Conservation (phyloP, 139 green algal genomes). For the Asterochloris erici region DNA sequence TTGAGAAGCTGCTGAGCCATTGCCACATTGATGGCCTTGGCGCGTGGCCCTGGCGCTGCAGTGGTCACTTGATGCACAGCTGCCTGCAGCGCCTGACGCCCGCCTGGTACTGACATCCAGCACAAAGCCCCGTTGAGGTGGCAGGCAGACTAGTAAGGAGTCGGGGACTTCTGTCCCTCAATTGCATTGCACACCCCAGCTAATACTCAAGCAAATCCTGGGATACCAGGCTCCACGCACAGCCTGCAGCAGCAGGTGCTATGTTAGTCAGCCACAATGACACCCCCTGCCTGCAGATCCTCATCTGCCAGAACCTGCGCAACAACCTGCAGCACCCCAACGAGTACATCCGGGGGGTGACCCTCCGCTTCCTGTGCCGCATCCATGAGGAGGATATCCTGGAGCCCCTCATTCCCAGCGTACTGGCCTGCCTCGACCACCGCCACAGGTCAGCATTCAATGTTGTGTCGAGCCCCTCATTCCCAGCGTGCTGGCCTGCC, state of each 20-base stretch:
- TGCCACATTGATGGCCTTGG: too few relatives aligned
- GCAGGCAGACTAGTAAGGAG: too few relatives aligned
- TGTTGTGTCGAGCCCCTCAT: slow-evolving; percentile 89
- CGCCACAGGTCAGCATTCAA: slow-evolving; percentile 61
- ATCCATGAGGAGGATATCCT: slow-evolving; percentile 97
- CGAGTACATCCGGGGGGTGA: slow-evolving; percentile 96
- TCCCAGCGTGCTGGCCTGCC: slow-evolving; percentile 78
- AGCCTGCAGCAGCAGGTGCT: not conserved
- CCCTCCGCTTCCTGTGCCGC: slow-evolving; percentile 94
- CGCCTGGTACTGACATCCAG: too few relatives aligned
- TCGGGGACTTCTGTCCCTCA: too few relatives aligned
- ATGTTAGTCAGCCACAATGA: not conserved
- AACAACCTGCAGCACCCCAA: slow-evolving; percentile 99
- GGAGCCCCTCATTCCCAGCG: slow-evolving; percentile 93
- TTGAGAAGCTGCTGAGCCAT: too few relatives aligned
- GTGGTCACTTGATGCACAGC: too few relatives aligned
- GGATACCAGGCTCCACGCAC: not conserved
- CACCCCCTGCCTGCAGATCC: slow-evolving; percentile 72
- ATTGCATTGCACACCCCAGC: not conserved
- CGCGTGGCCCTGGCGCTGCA: too few relatives aligned
- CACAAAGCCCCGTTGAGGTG: too few relatives aligned
- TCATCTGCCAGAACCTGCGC: slow-evolving; percentile 99
- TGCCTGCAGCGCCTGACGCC: too few relatives aligned
- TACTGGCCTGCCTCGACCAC: slow-evolving; percentile 90
- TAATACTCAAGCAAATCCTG: not conserved